phyloP scores from a whole-genome alignment of 208 protist genomes.

The Phytomonas sp. region DNA sequence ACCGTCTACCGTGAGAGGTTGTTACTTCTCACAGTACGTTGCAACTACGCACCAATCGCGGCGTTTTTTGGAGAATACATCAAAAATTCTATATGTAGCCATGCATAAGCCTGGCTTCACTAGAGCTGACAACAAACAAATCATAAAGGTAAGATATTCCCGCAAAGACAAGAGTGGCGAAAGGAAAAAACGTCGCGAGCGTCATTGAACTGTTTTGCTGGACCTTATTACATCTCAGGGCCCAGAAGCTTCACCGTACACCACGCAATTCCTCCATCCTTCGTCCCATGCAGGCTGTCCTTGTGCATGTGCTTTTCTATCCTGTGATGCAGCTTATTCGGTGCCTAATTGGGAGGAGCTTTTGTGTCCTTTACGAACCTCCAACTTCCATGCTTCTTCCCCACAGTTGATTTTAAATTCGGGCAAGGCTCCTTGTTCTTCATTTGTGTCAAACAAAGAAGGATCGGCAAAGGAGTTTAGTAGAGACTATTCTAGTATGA shows the following conservation, averaged over 20 bases:
- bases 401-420: background rate
- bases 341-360: background rate
- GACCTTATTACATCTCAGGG: background rate
- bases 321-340: background rate
- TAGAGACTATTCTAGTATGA: no score
- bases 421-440: background rate
- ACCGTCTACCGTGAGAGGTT: slow-evolving; percentile 21
- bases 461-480: no score
- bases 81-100: slow-evolving; percentile 11
- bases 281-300: background rate
- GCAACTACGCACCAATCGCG: slow-evolving; percentile 25
- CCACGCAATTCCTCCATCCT: background rate
- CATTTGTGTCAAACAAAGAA: background rate
- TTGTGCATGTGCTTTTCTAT: background rate
- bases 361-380: background rate
- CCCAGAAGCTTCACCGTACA: background rate
- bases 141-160: background rate
- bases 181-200: background rate
- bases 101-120: slow-evolving; percentile 7
- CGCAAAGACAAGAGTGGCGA: background rate
- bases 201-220: background rate
- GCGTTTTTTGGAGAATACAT: slow-evolving; percentile 49
- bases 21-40: slow-evolving; percentile 26
- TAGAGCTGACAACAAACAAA: slow-evolving; percentile 5
- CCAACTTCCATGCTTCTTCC: background rate